These are phyloP conservation scores for Yamadazyma mexicana DNA, from an alignment of 1,139 yeast species.

Conservation along the genomic window DNA sequence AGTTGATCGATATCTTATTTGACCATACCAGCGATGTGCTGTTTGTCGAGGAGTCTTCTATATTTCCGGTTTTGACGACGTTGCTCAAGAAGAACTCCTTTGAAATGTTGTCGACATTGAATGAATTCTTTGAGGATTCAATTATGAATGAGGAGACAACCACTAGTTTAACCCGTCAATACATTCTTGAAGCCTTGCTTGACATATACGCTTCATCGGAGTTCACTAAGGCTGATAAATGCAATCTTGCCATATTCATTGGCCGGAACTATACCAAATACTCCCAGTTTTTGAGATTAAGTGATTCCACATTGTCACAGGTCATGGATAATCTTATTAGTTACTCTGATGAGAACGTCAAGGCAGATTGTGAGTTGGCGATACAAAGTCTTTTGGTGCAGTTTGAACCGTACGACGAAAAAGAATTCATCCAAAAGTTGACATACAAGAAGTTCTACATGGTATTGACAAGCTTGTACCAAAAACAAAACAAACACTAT, in stretches of 20 bases:
- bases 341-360: conserved; percentile 34
- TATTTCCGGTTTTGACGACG: conserved; percentile 59
- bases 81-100: conserved; percentile 54
- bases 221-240: conserved; percentile 33
- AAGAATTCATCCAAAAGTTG: conserved; percentile 49
- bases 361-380: conserved; percentile 70
- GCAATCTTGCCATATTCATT: conserved; percentile 62
- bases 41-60: conserved; percentile 28
- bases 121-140: conserved; percentile 79
- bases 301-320: conserved; percentile 54
- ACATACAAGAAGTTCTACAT: conserved; percentile 53
- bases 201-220: conserved; percentile 46
- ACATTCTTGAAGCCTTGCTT: conserved; percentile 63
- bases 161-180: conserved; percentile 54
- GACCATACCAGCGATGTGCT: conserved; percentile 11
- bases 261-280: conserved; percentile 80
- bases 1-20: conserved; percentile 57
- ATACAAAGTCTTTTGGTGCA: conserved; percentile 64
- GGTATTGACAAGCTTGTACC: conserved; percentile 60
- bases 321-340: conserved; percentile 54
- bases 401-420: conserved; percentile 56
- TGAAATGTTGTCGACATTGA: conserved; percentile 61
- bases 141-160: conserved; percentile 53
- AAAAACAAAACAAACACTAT: conserved; percentile 50
- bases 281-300: conserved; percentile 69